A percentile compares a stretch with the other conserved stretches of the same genome.
phyloP scores from a whole-genome alignment of 768 basidiomycete genomes.

The Lenzites betulinus region DNA sequence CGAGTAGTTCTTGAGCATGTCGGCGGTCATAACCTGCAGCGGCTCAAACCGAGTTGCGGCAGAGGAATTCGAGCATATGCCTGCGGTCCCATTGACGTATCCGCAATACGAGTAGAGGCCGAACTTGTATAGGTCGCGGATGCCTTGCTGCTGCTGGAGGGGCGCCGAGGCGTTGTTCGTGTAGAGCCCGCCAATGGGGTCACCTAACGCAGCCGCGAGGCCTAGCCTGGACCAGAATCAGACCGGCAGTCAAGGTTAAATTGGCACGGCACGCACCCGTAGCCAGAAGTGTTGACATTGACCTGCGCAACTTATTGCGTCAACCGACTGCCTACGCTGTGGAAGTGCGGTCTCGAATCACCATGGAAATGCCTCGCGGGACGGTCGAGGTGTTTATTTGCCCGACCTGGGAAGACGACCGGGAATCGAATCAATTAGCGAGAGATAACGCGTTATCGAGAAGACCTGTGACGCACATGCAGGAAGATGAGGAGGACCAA shows the following conservation, averaged over 20 bases:
- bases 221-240: constrained; percentile 43
- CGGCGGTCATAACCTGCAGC: constrained; percentile 60
- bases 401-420: constrained; percentile 54
- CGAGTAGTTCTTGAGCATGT: constrained; percentile 69
- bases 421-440: constrained; percentile 10
- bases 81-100: constrained; percentile 59
- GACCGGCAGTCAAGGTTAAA: constrained; percentile 8
- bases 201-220: constrained; percentile 49
- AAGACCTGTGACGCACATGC: constrained; percentile 55
- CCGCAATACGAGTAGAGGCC: constrained; percentile 84
- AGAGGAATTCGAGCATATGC: constrained; percentile 65
- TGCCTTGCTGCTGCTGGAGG: constrained; percentile 54
- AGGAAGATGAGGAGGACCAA: constrained; percentile 74
- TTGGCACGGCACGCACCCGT: constrained; percentile 51
- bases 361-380: constrained; percentile 74
- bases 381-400: constrained; percentile 80
- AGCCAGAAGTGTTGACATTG: constrained; percentile 67
- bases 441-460: constrained; percentile 11
- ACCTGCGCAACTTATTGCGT: constrained; percentile 44
- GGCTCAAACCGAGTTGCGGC: constrained; percentile 63
- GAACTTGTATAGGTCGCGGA: constrained; percentile 73
- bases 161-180: constrained; percentile 65
- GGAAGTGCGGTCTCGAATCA: constrained; percentile 35
- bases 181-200: constrained; percentile 66
- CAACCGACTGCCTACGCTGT: constrained; percentile 25